Evolutionary conservation across 257 asterid species (phyloP).

Genomic region (Plantago elongata): DNA sequence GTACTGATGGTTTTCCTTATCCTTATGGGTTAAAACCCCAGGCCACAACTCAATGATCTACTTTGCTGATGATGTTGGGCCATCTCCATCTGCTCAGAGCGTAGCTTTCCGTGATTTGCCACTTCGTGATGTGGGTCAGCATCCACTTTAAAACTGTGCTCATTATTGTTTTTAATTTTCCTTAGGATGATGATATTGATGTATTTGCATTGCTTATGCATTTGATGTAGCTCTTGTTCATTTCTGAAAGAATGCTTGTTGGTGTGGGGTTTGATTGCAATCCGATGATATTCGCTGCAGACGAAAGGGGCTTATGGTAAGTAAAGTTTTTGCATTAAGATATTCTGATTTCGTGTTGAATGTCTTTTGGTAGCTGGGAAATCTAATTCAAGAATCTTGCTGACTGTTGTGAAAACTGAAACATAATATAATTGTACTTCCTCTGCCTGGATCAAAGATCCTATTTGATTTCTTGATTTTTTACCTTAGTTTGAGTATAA

Average conservation of each 20-base stretch:
- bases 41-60: constrained; percentile 98
- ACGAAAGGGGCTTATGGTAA: constrained; percentile 85
- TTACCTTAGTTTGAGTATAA: no score
- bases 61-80: constrained; percentile 91
- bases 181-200: constrained; percentile 24
- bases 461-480: no score
- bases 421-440: no score
- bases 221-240: constrained; percentile 60
- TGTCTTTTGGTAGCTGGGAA: neutral
- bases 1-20: constrained; percentile 16
- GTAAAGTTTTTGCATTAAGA: constrained; percentile 27
- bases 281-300: constrained; percentile 87
- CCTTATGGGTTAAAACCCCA: constrained; percentile 29
- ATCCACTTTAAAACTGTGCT: constrained; percentile 51
- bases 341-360: constrained; percentile 3
- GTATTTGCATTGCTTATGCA: constrained; percentile 17
- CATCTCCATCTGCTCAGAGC: constrained; percentile 95
- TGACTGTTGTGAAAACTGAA: no score
- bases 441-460: no score
- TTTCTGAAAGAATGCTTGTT: constrained; percentile 84
- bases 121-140: constrained; percentile 99
- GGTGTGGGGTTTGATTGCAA: constrained; percentile 98
- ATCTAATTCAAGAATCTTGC: no score
- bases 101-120: constrained; percentile 96
- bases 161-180: constrained; percentile 18